Evolutionary conservation across 1,284 basidiomycete species (phyloP).

Genomic region (Ganoderma resinaceum): DNA sequence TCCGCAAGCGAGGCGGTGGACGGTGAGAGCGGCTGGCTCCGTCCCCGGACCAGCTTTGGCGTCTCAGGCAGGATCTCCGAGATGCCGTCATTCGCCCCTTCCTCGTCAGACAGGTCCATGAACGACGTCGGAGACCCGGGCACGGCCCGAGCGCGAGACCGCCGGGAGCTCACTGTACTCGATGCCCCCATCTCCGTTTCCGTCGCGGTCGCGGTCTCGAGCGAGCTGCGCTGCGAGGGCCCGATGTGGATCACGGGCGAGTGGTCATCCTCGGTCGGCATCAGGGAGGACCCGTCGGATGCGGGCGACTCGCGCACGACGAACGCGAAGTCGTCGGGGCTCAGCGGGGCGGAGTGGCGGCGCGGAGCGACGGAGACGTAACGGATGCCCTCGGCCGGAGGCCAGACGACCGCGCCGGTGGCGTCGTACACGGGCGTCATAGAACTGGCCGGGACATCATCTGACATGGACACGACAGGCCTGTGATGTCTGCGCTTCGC

Average conservation of each 20-base stretch:
- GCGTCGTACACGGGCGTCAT: slow-evolving; percentile 25
- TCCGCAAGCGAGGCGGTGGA: slow-evolving; percentile 55
- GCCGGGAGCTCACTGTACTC: slow-evolving; percentile 22
- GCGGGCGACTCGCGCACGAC: slow-evolving; percentile 19
- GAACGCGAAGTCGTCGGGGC: slow-evolving; percentile 45
- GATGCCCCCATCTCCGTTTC: slow-evolving; percentile 6
- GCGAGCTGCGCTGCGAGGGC: slow-evolving; percentile 31
- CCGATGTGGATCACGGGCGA: slow-evolving; percentile 37
- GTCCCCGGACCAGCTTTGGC: slow-evolving; percentile 38
- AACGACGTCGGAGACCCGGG: slow-evolving; percentile 58
- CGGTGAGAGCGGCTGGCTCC: slow-evolving; percentile 35
- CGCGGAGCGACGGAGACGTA: slow-evolving; percentile 44
- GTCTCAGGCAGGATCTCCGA: slow-evolving; percentile 34
- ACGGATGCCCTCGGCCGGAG: slow-evolving; percentile 43
- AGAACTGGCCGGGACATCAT: slow-evolving; percentile 23
- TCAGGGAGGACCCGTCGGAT: neutral
- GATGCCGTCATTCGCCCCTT: slow-evolving; percentile 34
- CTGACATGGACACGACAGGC: slow-evolving; percentile 52
- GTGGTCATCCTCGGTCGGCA: slow-evolving; percentile 4
- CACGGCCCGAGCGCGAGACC: slow-evolving; percentile 11
- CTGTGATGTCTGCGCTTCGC: slow-evolving; percentile 42
- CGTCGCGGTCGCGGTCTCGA: neutral
- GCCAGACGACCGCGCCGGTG: slow-evolving; percentile 35
- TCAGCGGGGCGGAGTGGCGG: slow-evolving; percentile 59
- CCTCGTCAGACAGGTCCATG: slow-evolving; percentile 74